phyloP scores from a whole-genome alignment of 805 yeast genomes.

The Myxozyma melibiosi region DNA sequence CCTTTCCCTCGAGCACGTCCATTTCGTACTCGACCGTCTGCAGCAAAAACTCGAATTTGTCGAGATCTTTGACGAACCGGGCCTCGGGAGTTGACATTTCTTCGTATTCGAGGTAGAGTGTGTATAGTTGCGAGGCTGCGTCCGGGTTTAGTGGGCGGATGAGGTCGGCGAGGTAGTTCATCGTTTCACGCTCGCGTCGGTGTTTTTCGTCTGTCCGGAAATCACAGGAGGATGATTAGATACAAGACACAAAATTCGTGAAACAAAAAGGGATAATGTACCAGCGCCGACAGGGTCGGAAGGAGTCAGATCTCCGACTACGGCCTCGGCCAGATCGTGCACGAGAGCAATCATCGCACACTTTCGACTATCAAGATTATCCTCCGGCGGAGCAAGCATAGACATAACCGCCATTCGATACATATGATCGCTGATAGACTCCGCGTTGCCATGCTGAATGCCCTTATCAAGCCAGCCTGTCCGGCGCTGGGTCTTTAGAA shows the following conservation, averaged over 20 bases:
- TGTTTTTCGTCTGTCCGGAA: conserved; percentile 64
- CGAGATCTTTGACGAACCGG: conserved; percentile 87
- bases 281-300: conserved; percentile 66
- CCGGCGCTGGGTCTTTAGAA: conserved; percentile 74
- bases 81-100: conserved; percentile 81
- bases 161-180: conserved; percentile 62
- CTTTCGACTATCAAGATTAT: conserved; percentile 59
- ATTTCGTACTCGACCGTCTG: conserved; percentile 68
- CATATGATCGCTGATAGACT: conserved; percentile 77
- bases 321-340: conserved; percentile 91
- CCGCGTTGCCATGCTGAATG: conserved; percentile 44
- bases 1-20: conserved; percentile 53
- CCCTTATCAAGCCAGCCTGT: conserved; percentile 92
- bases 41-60: conserved; percentile 80
- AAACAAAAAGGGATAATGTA: conserved; percentile 6
- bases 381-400: conserved; percentile 57
- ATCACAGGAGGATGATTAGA: neutral
- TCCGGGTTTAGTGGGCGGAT: conserved; percentile 63
- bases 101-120: conserved; percentile 88
- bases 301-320: conserved; percentile 95
- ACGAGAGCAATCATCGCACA: conserved; percentile 85
- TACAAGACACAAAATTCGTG: neutral
- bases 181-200: conserved; percentile 73
- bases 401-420: conserved; percentile 86
- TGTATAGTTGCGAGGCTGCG: conserved; percentile 66